phyloP scores from a whole-genome alignment of 1,284 basidiomycete species.

The Trametes versicolor region DNA sequence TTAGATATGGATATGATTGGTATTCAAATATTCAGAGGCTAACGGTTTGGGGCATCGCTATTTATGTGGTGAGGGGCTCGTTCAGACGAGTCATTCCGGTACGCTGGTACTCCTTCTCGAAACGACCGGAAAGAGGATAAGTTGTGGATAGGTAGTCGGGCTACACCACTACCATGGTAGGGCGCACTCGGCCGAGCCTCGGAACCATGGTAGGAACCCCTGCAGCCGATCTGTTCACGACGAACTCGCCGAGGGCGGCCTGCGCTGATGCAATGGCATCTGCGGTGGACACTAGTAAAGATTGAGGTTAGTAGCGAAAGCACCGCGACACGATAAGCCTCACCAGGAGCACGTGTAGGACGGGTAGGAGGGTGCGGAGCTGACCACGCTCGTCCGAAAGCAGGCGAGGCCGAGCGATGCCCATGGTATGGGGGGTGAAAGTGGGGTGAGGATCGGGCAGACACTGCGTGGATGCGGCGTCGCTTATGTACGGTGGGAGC shows the following conservation, averaged over 20 bases:
- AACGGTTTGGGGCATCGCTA: too few species aligned
- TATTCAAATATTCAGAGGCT: too few species aligned
- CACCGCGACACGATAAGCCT: not conserved
- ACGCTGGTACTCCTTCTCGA: too few species aligned
- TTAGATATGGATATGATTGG: too few species aligned
- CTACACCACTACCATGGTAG: not conserved
- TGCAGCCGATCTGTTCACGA: not conserved
- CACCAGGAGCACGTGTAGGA: not conserved
- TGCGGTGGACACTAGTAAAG: not conserved
- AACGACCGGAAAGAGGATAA: too few species aligned
- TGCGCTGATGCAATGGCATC: not conserved
- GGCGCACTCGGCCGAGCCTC: not conserved
- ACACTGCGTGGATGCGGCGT: too few species aligned
- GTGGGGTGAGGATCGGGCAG: too few species aligned
- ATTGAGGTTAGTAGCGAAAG: not conserved
- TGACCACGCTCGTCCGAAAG: conserved; percentile 2
- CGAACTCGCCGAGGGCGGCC: conserved; percentile 8
- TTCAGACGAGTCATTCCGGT: too few species aligned
- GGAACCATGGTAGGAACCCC: not conserved
- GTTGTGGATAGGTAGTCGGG: not conserved
- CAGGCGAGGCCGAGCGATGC: not conserved
- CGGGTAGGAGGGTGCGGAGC: conserved; percentile 9
- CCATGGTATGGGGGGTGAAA: too few species aligned
- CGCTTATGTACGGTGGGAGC: too few species aligned
- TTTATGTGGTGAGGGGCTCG: too few species aligned